Conservation (phyloP, 768 basidiomycete species). For the Cubamyces sp. region DNA sequence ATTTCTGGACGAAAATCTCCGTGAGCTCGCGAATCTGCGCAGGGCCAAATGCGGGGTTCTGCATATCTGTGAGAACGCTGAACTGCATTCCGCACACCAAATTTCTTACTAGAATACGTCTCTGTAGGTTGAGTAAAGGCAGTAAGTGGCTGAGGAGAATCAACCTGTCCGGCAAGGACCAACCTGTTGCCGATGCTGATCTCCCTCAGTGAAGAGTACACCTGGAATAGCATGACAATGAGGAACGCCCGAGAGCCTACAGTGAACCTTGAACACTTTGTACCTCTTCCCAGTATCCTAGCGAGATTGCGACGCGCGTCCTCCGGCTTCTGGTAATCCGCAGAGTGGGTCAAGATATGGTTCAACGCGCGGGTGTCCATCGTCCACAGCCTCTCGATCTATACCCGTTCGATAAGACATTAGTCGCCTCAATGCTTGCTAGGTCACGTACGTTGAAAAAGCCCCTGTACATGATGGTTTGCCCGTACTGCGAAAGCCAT, state of each 20-base stretch:
- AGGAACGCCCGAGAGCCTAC: background rate
- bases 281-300: conserved; percentile 47
- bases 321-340: conserved; percentile 62
- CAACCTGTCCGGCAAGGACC: background rate
- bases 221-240: conserved; percentile 37
- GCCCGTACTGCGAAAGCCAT: conserved; percentile 22
- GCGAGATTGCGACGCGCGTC: conserved; percentile 42
- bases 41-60: conserved; percentile 71
- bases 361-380: conserved; percentile 65
- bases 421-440: background rate
- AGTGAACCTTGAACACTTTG: too few species aligned
- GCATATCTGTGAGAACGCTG: background rate
- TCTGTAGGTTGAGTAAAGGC: conserved; percentile 3
- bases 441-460: conserved; percentile 15
- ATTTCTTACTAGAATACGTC: conserved; percentile 34
- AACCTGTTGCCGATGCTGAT: conserved; percentile 45
- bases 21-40: conserved; percentile 61
- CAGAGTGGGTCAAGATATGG: conserved; percentile 64
- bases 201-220: conserved; percentile 49
- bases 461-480: conserved; percentile 19
- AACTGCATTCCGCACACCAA: too few species aligned
- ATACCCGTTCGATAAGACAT: background rate
- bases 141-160: too few species aligned
- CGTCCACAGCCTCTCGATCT: conserved; percentile 19
- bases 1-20: conserved; percentile 58